phyloP scores from a whole-genome alignment of 179 eudicot species.

The Corrigiola litoralis region DNA sequence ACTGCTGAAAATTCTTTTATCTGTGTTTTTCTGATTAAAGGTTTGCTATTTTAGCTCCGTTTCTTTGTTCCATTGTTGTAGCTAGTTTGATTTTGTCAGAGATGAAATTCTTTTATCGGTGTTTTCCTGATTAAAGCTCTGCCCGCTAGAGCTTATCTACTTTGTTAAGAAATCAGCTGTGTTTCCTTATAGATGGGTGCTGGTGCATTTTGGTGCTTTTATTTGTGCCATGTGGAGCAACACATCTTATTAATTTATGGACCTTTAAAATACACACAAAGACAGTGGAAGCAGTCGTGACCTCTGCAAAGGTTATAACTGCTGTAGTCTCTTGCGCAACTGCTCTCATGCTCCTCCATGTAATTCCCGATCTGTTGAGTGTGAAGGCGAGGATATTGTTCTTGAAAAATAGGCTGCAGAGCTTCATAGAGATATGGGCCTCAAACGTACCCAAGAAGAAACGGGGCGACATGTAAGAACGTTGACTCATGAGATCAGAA shows the following conservation, averaged over 20 bases:
- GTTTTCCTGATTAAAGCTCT: no score
- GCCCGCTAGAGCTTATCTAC: constrained; percentile 87
- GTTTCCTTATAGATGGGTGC: constrained; percentile 95
- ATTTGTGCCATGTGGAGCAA: constrained; percentile 95
- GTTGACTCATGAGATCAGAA: constrained; percentile 94
- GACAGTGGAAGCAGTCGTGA: constrained; percentile 81
- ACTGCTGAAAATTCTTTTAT: no score
- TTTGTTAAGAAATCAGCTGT: constrained; percentile 94
- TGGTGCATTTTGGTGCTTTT: constrained; percentile 96
- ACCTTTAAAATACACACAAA: constrained; percentile 64
- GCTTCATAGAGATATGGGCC: constrained; percentile 94
- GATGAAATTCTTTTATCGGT: no score
- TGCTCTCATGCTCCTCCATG: constrained; percentile 94
- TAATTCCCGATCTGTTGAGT: constrained; percentile 86
- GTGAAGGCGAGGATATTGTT: constrained; percentile 93
- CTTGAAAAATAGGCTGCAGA: constrained; percentile 93
- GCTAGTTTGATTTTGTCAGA: no score
- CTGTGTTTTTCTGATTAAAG: no score
- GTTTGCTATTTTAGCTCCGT: no score
- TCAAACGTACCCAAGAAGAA: constrained; percentile 92
- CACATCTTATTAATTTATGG: constrained; percentile 89
- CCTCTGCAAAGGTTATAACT: constrained; percentile 70
- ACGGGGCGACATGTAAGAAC: constrained; percentile 95
- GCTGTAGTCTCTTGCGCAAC: constrained; percentile 88
- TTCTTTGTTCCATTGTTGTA: no score